These are phyloP conservation scores for Stemphylium beticola DNA, from an alignment of 2,329 filamentous ascomycete genomes.

Conservation along the genomic window DNA sequence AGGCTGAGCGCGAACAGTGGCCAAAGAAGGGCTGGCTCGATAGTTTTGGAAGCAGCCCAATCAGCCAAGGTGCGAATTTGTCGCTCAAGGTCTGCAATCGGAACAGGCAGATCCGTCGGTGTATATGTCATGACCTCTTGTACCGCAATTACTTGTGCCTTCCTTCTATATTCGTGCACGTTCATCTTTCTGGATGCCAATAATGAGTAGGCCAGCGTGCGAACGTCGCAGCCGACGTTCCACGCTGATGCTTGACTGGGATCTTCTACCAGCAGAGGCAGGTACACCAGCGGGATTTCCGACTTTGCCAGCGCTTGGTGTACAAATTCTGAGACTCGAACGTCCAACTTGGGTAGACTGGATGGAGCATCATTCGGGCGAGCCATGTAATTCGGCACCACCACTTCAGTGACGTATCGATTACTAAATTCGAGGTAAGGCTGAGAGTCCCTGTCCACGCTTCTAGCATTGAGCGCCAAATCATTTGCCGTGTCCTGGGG, in stretches of 20 bases:
- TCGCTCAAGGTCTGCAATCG: constrained; percentile 17
- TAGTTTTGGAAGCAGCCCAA: constrained; percentile 20
- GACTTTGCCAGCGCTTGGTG: constrained; percentile 25
- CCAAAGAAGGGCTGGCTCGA: constrained; percentile 30
- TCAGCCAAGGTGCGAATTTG: constrained; percentile 21
- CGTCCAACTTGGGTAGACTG: constrained; percentile 36
- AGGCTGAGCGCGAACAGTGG: constrained; percentile 33
- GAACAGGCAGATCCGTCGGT: neutral
- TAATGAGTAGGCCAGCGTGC: constrained; percentile 49
- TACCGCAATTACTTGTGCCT: constrained; percentile 38
- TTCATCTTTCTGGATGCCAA: constrained; percentile 22
- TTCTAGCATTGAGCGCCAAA: constrained; percentile 31
- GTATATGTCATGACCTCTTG: constrained; percentile 26
- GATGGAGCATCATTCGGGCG: neutral
- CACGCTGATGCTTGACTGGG: constrained; percentile 52
- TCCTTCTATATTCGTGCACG: constrained; percentile 49
- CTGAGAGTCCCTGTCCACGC: constrained; percentile 20
- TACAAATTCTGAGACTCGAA: constrained; percentile 42
- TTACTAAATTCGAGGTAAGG: constrained; percentile 39
- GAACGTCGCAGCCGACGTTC: constrained; percentile 46
- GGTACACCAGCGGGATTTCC: constrained; percentile 58
- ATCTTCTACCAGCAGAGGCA: constrained; percentile 66
- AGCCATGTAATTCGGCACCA: constrained; percentile 10
- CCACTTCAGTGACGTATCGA: constrained; percentile 29
- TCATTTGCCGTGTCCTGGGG: constrained; percentile 38